Base-by-base conservation (phyloP, 257 asterid species). In the Salvia splendens region DNA sequence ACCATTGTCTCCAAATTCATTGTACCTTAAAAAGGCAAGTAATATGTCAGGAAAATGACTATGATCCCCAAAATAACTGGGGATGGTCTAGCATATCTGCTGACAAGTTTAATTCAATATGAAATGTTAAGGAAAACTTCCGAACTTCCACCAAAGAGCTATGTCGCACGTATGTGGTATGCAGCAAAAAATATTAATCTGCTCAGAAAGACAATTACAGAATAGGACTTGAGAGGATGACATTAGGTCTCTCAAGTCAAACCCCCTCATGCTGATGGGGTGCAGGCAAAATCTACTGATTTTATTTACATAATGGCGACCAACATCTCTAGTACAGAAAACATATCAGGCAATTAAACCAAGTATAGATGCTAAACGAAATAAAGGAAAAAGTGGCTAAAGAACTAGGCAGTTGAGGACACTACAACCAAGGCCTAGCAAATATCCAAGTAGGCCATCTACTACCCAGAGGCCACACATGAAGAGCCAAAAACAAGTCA, bases 1-100 rank as follows among this genome's bases (percentile, higher is more conserved):
- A 68, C 38, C 38, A 33, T 33, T 5, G 6, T 33, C 38, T 33
- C 38, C 38, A 33, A 33, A 33, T 33, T 33, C 97, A 59, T 80
- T 79, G 81, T 83, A 90, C 96, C 99, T 93, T 59, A 24, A 67
- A 65, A 63, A 5, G 68, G 73, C 40, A 45, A 49, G 47, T 35
- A 51, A 17, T 16, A 33, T 15, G 43, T 68, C 55, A 61, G 42
- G 33, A n/a, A 8, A 20, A 73, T 14, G 35, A 49, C 46, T 5
- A 15, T 1, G 12, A 17, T 14, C 32, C 15, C 40, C 30, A 11
- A 8, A 28, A 16, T 57, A 32, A 61, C 54, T 30, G 33, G 10
- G 40, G 15, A 61, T 32, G 16, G 61, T 72, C 46, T 9, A 36
- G 59, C 14, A 49, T 41, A 36, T 8, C 33, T 11, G 2, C 43